Percentiles rank a stretch among this genome's conserved stretches.
Evolutionary conservation across 2,329 filamentous ascomycete genomes (phyloP).

Genomic region (Escovopsis weberi): DNA sequence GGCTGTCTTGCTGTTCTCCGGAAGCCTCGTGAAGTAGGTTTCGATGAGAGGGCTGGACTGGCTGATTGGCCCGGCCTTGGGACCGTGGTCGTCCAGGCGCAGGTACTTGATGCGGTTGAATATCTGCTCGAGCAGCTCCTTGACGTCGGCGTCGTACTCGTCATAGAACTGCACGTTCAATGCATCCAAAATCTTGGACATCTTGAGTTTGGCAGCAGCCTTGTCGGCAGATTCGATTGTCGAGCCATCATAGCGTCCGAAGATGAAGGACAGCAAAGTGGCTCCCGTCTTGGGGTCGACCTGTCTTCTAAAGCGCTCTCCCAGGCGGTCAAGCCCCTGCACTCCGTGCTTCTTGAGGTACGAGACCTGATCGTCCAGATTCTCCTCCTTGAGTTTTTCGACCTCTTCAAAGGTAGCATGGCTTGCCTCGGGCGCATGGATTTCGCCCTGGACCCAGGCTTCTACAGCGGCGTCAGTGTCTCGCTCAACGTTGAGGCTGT

Average conservation of each 20-base stretch:
- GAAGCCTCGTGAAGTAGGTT: slow-evolving; percentile 84
- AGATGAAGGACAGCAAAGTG: slow-evolving; percentile 26
- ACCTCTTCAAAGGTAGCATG: slow-evolving; percentile 12
- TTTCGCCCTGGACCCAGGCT: slow-evolving; percentile 52
- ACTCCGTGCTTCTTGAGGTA: slow-evolving; percentile 59
- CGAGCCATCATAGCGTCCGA: slow-evolving; percentile 49
- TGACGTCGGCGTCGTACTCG: slow-evolving; percentile 76
- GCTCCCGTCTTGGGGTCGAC: slow-evolving; percentile 59
- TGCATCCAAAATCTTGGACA: slow-evolving; percentile 57
- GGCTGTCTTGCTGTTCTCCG: slow-evolving; percentile 60
- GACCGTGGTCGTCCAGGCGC: slow-evolving; percentile 81
- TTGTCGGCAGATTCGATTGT: slow-evolving; percentile 29
- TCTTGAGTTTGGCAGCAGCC: slow-evolving; percentile 35
- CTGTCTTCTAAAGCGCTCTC: slow-evolving; percentile 61
- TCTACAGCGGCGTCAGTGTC: slow-evolving; percentile 55
- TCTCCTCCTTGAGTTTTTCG: slow-evolving; percentile 31
- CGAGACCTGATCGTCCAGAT: slow-evolving; percentile 37
- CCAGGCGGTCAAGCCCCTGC: slow-evolving; percentile 55
- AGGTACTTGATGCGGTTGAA: slow-evolving; percentile 94
- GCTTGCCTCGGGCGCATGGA: slow-evolving; percentile 35
- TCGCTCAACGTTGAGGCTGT: slow-evolving; percentile 64
- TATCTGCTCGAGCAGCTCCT: slow-evolving; percentile 75
- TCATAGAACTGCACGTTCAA: slow-evolving; percentile 80
- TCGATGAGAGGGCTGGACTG: slow-evolving; percentile 72
- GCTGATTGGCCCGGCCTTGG: slow-evolving; percentile 68